A percentile compares a stretch with the other conserved stretches of the same genome.
Conservation (phyloP, 1,284 basidiomycete genomes). For the Inonotus hispidus region DNA sequence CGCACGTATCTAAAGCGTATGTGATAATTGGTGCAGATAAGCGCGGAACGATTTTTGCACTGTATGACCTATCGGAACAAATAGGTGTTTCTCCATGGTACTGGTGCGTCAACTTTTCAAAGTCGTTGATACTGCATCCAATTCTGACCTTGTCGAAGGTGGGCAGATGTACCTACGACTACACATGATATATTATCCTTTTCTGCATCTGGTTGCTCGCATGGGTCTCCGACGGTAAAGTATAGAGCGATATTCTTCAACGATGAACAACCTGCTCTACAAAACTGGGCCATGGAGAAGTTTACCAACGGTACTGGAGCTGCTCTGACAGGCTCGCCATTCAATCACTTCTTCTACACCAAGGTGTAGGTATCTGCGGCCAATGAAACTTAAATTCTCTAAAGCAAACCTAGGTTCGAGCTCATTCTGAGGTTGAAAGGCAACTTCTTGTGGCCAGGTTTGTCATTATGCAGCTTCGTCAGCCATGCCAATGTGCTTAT, state of each 20-base stretch:
- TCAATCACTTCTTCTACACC: constrained; percentile 62
- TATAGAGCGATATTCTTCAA: constrained; percentile 66
- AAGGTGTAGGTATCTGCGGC: constrained; percentile 29
- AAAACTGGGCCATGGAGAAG: constrained; percentile 50
- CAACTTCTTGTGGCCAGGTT: constrained; percentile 66
- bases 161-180: constrained; percentile 55
- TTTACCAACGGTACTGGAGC: constrained; percentile 62
- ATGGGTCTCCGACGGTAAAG: constrained; percentile 65
- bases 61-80: constrained; percentile 71
- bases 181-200: constrained; percentile 47
- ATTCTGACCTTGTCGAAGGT: constrained; percentile 30
- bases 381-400: neutral
- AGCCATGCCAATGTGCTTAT: neutral
- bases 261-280: constrained; percentile 59
- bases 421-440: constrained; percentile 62
- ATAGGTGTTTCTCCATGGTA: constrained; percentile 67
- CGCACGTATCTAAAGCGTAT: constrained; percentile 53
- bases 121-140: neutral
- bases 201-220: constrained; percentile 46
- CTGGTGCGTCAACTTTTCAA: constrained; percentile 36
- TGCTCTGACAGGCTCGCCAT: constrained; percentile 44
- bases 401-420: constrained; percentile 44
- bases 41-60: constrained; percentile 58
- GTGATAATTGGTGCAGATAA: constrained; percentile 65
- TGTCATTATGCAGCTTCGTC: constrained; percentile 13